Conservation (phyloP, 305 asterid genomes). For the Ilex paraguariensis region DNA sequence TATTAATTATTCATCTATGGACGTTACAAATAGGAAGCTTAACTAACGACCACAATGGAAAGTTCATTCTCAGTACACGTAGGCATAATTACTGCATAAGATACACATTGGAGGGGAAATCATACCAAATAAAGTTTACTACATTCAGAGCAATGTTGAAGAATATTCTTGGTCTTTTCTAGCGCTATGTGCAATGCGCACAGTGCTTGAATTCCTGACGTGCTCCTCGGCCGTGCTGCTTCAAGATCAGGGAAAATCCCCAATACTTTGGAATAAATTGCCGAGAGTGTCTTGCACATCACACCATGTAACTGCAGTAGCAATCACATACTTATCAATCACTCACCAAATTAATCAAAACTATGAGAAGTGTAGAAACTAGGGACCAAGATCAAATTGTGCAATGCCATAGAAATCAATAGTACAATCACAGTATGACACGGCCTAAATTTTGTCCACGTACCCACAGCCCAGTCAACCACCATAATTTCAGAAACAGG, state of each 20-base stretch:
- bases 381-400: too few relatives aligned
- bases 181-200: conserved; percentile 97
- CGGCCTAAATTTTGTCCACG: too few relatives aligned
- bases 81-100: too few relatives aligned
- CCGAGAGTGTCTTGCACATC: conserved; percentile 85
- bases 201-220: conserved; percentile 96
- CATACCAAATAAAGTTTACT: conserved; percentile 98
- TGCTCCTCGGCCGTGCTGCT: conserved; percentile 96
- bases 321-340: conserved; percentile 19
- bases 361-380: not conserved
- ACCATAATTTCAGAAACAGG: not conserved
- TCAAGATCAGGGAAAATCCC: conserved; percentile 91
- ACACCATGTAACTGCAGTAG: conserved; percentile 84
- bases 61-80: too few relatives aligned
- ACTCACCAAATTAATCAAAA: not conserved
- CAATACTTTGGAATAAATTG: conserved; percentile 70
- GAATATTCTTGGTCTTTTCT: conserved; percentile 92
- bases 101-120: not conserved
- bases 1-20: too few relatives aligned
- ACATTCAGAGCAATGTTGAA: conserved; percentile 92
- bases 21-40: too few relatives aligned
- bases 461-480: not conserved
- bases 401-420: not conserved
- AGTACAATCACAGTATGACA: not conserved
- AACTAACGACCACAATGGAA: too few relatives aligned